Percentiles rank a stretch among this genome's conserved stretches.
Conservation (phyloP, 2,329 filamentous ascomycete species). For the Penicillium hordei region DNA sequence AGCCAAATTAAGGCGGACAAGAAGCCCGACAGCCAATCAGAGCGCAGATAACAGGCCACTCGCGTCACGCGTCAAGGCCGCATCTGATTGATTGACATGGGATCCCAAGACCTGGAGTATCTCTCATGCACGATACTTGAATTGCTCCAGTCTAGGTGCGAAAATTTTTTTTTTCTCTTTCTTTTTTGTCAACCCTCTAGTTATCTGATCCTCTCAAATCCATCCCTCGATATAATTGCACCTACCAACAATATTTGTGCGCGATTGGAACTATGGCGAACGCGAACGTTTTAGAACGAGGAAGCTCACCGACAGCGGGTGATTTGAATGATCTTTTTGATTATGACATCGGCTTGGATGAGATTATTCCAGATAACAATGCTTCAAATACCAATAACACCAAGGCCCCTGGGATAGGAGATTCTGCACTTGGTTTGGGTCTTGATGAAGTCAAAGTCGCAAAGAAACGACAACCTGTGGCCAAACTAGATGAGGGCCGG, state of each 20-base stretch:
- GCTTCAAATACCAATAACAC: constrained; percentile 17
- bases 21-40: constrained; percentile 16
- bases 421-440: constrained; percentile 62
- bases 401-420: constrained; percentile 23
- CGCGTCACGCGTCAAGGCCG: constrained; percentile 19
- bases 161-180: background rate
- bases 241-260: background rate
- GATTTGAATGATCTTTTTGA: constrained; percentile 70
- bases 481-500: constrained; percentile 84
- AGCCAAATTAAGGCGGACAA: constrained; percentile 17
- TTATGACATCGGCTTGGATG: constrained; percentile 64
- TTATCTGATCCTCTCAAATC: background rate
- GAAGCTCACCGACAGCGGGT: constrained; percentile 35
- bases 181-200: background rate
- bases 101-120: background rate
- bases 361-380: constrained; percentile 46
- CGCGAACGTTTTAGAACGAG: constrained; percentile 11
- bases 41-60: constrained; percentile 11
- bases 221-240: background rate
- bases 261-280: constrained; percentile 1
- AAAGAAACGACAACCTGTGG: constrained; percentile 72
- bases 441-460: constrained; percentile 81
- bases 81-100: constrained; percentile 12
- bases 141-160: background rate
- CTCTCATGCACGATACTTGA: background rate